Percentiles rank a stretch among this genome's conserved stretches.
phyloP scores from a whole-genome alignment of 129 eudicot species.

The Artemisia argyi region DNA sequence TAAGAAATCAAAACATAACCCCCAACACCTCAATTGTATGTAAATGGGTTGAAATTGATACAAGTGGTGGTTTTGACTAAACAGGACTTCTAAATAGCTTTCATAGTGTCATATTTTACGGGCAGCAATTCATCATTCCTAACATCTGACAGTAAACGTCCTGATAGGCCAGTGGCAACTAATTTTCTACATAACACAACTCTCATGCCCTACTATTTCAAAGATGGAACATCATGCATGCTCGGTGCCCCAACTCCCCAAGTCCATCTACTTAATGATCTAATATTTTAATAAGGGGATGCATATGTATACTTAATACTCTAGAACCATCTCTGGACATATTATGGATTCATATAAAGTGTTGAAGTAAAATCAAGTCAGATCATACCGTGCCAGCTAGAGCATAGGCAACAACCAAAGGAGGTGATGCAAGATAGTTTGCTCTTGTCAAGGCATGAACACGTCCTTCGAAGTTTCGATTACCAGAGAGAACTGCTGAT shows the following conservation, averaged over 20 bases:
- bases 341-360: background rate
- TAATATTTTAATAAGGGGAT: background rate
- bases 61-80: too few species aligned
- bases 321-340: background rate
- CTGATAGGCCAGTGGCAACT: background rate
- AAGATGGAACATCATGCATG: too few species aligned
- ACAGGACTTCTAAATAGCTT: background rate
- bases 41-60: too few species aligned
- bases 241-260: too few species aligned
- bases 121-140: background rate
- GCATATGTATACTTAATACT: background rate
- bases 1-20: too few species aligned
- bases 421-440: constrained; percentile 98
- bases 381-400: constrained; percentile 94
- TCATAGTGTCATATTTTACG: background rate
- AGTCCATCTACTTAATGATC: background rate
- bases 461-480: constrained; percentile 95
- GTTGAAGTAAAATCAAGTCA: background rate
- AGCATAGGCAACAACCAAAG: constrained; percentile 97
- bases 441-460: constrained; percentile 97
- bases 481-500: constrained; percentile 95
- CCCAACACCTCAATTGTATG: too few species aligned
- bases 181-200: background rate
- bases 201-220: too few species aligned
- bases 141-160: too few species aligned